Conservation (phyloP, 2,329 filamentous ascomycete genomes). For the Colletotrichum lupini region DNA sequence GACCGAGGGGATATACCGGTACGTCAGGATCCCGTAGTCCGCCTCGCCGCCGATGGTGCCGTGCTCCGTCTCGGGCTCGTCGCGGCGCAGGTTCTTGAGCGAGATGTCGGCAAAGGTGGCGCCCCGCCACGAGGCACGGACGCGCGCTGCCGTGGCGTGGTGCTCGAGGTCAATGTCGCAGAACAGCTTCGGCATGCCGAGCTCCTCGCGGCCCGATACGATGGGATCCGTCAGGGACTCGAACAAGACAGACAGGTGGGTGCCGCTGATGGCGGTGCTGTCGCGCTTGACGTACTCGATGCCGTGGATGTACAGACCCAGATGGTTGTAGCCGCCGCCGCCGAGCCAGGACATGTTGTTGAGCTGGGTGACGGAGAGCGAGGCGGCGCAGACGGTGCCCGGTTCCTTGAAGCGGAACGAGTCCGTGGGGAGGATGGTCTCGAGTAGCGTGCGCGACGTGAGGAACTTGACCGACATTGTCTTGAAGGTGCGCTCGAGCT, state of each 20-base stretch:
- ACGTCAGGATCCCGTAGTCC: conserved; percentile 63
- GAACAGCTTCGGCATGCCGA: conserved; percentile 71
- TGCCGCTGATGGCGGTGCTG: conserved; percentile 59
- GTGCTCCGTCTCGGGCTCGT: conserved; percentile 41
- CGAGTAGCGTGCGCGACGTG: conserved; percentile 59
- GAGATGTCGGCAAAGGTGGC: conserved; percentile 52
- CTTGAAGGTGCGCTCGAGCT: conserved; percentile 48
- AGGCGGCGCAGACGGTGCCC: conserved; percentile 56
- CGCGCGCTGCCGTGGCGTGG: conserved; percentile 42
- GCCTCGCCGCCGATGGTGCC: conserved; percentile 33
- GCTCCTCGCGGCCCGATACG: conserved; percentile 67
- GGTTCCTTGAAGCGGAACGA: conserved; percentile 54
- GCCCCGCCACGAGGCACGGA: conserved; percentile 55
- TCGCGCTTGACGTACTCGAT: conserved; percentile 65
- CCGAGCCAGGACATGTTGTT: conserved; percentile 70
- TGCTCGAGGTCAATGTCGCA: conserved; percentile 59
- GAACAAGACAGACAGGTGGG: conserved; percentile 67
- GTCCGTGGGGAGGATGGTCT: conserved; percentile 57
- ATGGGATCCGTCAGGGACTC: conserved; percentile 70
- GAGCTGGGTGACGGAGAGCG: conserved; percentile 54
- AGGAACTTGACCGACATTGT: conserved; percentile 62
- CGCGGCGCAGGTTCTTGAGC: conserved; percentile 46
- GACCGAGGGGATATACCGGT: conserved; percentile 68
- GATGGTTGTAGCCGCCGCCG: conserved; percentile 66
- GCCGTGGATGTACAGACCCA: conserved; percentile 72